Evolutionary conservation across 768 basidiomycete genomes (phyloP).

Genomic region (Suillus subluteus): DNA sequence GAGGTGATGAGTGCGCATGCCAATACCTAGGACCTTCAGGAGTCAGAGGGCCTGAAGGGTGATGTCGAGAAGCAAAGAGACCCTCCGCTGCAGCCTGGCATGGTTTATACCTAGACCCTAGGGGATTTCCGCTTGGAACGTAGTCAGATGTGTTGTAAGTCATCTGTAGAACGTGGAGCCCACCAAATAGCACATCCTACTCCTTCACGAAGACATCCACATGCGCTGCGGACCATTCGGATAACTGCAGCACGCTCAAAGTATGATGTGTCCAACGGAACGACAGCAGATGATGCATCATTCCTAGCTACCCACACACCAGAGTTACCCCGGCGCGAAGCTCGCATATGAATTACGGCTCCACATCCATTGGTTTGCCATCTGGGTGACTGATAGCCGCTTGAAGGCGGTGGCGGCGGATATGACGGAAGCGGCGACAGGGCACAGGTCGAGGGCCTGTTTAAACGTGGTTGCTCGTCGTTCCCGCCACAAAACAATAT

Average conservation of each 20-base stretch:
- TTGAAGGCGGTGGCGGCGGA: slow-evolving; percentile 28
- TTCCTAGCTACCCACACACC: slow-evolving; percentile 63
- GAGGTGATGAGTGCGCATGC: slow-evolving; percentile 30
- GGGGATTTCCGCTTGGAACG: slow-evolving; percentile 59
- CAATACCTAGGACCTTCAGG: slow-evolving; percentile 49
- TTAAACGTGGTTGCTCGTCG: slow-evolving; percentile 14
- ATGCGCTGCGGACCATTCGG: slow-evolving; percentile 56
- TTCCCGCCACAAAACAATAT: slow-evolving; percentile 49
- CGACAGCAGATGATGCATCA: slow-evolving; percentile 53
- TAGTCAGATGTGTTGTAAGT: slow-evolving; percentile 17
- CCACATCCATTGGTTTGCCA: slow-evolving; percentile 61
- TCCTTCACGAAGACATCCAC: slow-evolving; percentile 70
- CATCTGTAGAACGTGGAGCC: slow-evolving; percentile 20
- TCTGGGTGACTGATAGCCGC: slow-evolving; percentile 17
- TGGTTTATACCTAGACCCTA: slow-evolving; percentile 64
- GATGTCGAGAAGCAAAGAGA: slow-evolving; percentile 33
- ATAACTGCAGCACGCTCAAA: slow-evolving; percentile 54
- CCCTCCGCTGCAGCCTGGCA: slow-evolving; percentile 60
- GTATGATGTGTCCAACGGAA: slow-evolving; percentile 59
- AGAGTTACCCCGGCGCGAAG: slow-evolving; percentile 52
- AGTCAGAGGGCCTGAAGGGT: slow-evolving; percentile 27
- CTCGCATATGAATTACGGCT: slow-evolving; percentile 57
- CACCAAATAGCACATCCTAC: slow-evolving; percentile 67
- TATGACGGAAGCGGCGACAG: slow-evolving; percentile 43
- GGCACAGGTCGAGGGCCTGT: slow-evolving; percentile 25